Conservation (phyloP, 2,329 filamentous ascomycete genomes). For the Aphanocladium album region DNA sequence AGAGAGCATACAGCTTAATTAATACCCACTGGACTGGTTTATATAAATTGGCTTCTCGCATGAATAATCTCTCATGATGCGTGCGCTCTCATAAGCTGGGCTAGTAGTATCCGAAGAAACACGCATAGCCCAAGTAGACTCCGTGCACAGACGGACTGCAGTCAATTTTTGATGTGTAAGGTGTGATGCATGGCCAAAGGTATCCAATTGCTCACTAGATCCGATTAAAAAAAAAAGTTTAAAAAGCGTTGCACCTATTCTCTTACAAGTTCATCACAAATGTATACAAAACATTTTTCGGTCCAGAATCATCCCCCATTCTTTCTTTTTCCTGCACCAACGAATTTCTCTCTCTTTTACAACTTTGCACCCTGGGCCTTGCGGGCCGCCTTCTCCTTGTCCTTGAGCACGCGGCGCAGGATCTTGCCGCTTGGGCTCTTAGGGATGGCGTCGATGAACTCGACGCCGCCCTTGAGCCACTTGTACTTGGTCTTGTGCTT, state of each 20-base stretch:
- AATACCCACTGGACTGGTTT: conserved; percentile 29
- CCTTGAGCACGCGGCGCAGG: conserved; percentile 61
- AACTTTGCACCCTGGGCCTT: conserved; percentile 62
- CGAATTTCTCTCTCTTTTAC: conserved; percentile 31
- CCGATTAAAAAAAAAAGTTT: background rate
- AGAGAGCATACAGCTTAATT: conserved; percentile 10
- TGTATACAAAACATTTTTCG: too few relatives aligned
- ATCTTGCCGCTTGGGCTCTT: conserved; percentile 75
- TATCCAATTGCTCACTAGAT: too few relatives aligned
- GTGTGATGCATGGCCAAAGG: too few relatives aligned
- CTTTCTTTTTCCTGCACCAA: background rate
- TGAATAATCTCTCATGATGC: too few relatives aligned
- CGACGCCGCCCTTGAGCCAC: conserved; percentile 58
- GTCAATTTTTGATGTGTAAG: too few relatives aligned
- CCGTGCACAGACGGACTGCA: too few relatives aligned
- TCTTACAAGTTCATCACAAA: too few relatives aligned
- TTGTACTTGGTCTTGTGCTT: conserved; percentile 65
- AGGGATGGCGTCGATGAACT: conserved; percentile 62
- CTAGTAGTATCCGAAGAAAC: too few relatives aligned
- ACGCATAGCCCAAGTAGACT: too few relatives aligned
- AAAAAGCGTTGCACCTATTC: too few relatives aligned
- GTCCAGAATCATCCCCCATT: too few relatives aligned
- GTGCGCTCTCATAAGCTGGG: too few relatives aligned
- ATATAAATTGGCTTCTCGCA: background rate
- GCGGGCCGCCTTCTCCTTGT: conserved; percentile 66